Base-by-base conservation (phyloP, 352 stramenopile species). In the Phytophthora fragariaefolia region DNA sequence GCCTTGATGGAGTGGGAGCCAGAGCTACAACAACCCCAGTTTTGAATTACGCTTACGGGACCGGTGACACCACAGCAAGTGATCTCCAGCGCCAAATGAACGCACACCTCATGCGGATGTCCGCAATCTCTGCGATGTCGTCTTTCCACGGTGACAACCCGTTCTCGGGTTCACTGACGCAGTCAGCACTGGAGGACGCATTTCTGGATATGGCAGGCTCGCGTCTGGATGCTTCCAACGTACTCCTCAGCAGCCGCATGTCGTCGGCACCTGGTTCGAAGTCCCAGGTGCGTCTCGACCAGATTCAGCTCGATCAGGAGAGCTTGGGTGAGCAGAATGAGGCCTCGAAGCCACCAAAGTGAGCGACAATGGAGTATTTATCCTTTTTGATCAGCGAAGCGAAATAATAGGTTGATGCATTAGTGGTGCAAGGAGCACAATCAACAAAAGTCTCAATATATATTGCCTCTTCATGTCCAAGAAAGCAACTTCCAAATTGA, bases 121-220 rank as follows among this genome's bases (percentile, higher is more conserved):
- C 79, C 22, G 66, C 76, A 10, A 87, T 83, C 65, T 82, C 74
- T 32, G 72, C 64, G 24, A 77, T 85, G 63, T 88, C 82, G 17
- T 89, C 79, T 0, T 85, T 89, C 54, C 79, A 84, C 28, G 79
- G 72, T 6, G 77, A 89, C 28, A 83, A 83, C 24, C 79, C 79
- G 5, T 92, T 93, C 54, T 71, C 71, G 15, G 80, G 66, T 18
- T 96, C 85, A 7, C 57, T 96, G 17, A 96, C 85, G 1, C 87
- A 94, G 54, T 96, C 87, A 4, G 85, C 85, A 12, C 71, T 96
- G 22, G 87, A 92, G 73, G 87, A 96, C 9, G 87, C 87, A 9
- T 94, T 96, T 48, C 68, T 96, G 24, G 87, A 96, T 48, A 91
- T 96, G 82, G 86, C 87, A 2, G 86, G 86, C 18, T 95, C 86